Evolutionary conservation across 108 stramenopile species (phyloP).

Genomic region (Craspedostauros australis): DNA sequence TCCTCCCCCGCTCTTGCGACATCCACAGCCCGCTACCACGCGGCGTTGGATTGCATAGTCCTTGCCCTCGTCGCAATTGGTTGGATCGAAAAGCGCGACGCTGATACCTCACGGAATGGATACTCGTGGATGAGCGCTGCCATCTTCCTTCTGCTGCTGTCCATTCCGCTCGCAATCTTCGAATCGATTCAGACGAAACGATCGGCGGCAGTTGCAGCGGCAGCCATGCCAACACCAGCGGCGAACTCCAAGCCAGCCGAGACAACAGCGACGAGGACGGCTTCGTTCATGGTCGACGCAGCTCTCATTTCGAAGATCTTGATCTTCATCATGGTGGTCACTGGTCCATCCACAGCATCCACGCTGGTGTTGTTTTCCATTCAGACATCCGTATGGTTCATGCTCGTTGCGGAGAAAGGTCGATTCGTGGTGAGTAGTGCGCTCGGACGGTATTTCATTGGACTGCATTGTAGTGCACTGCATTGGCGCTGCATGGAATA

Average conservation of each 20-base stretch:
- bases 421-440: no score
- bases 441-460: no score
- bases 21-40: slow-evolving; percentile 22
- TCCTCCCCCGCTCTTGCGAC: no score
- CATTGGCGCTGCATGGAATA: no score
- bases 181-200: slow-evolving; percentile 3
- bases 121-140: slow-evolving; percentile 29
- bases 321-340: slow-evolving; percentile 61
- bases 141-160: slow-evolving; percentile 26
- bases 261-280: background rate
- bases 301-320: slow-evolving; percentile 30
- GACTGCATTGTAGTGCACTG: no score
- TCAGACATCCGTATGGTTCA: slow-evolving; percentile 45
- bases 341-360: slow-evolving; percentile 66
- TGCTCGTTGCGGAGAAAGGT: no score
- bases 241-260: background rate
- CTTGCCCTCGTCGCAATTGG: slow-evolving; percentile 38
- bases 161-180: slow-evolving; percentile 24
- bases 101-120: slow-evolving; percentile 51
- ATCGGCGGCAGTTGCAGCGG: background rate
- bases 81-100: slow-evolving; percentile 68
- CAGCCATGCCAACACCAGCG: background rate
- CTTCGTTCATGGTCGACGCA: slow-evolving; percentile 1
- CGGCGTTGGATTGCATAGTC: slow-evolving; percentile 27
- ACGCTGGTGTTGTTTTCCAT: slow-evolving; percentile 41